Percentiles rank a stretch among this genome's conserved stretches.
Conservation (phyloP, 495 filamentous ascomycete genomes). For the Aspergillus cristatus region DNA sequence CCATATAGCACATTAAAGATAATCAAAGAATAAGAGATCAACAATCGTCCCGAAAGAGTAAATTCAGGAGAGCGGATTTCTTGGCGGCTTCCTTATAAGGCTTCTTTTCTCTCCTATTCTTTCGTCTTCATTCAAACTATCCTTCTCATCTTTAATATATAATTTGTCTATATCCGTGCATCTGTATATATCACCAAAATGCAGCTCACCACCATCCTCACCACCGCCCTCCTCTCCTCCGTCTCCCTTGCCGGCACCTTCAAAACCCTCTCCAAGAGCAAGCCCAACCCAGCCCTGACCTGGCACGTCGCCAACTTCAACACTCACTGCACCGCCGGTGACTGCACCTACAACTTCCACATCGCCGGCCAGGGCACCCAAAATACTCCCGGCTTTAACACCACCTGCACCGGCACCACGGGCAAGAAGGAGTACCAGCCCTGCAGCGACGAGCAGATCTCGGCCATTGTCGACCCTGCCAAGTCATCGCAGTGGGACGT, state of each 20-base stretch:
- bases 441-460: constrained; percentile 22
- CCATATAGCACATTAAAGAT: too few relatives aligned
- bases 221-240: constrained; percentile 24
- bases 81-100: too few relatives aligned
- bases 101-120: too few relatives aligned
- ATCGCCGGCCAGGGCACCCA: constrained; percentile 17
- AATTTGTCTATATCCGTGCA: background rate
- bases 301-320: constrained; percentile 27
- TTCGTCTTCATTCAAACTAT: background rate
- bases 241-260: constrained; percentile 12
- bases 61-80: too few relatives aligned
- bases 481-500: constrained; percentile 21
- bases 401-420: constrained; percentile 28
- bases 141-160: too few relatives aligned
- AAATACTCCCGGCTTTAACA: constrained; percentile 33
- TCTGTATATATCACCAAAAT: constrained; percentile 16
- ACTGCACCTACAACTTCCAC: constrained; percentile 29
- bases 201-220: constrained; percentile 24
- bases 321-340: constrained; percentile 26
- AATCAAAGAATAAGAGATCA: too few relatives aligned
- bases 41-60: too few relatives aligned
- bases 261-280: constrained; percentile 4
- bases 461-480: constrained; percentile 6
- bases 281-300: constrained; percentile 17
- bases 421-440: constrained; percentile 11